phyloP scores from a whole-genome alignment of 23 red algal genomes.

The Chondrus crispus region DNA sequence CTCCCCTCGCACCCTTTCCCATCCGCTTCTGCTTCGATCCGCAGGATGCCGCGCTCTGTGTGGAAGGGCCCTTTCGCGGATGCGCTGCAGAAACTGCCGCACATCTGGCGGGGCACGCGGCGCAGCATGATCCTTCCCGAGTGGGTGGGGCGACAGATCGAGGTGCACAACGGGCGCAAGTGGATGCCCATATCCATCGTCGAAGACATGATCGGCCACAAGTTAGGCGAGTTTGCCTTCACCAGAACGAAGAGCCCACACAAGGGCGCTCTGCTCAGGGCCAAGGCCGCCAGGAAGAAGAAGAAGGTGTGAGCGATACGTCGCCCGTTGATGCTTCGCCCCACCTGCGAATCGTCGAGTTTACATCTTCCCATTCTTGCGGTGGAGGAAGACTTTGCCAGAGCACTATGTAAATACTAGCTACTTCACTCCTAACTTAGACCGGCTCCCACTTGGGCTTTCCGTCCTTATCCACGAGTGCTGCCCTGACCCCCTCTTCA shows the following conservation, averaged over 20 bases:
- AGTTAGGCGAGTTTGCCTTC: constrained; percentile 69
- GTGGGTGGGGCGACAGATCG: constrained; percentile 77
- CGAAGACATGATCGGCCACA: constrained; percentile 83
- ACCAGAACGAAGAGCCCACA: constrained; percentile 60
- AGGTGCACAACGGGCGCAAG: constrained; percentile 71
- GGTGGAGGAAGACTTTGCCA: too few relatives aligned
- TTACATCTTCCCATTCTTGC: too few relatives aligned
- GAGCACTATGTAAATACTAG: too few relatives aligned
- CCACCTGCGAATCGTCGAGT: too few relatives aligned
- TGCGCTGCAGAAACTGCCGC: constrained; percentile 40
- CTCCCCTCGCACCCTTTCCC: too few relatives aligned
- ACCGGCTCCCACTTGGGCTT: constrained; percentile 25
- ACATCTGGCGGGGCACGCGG: constrained; percentile 56
- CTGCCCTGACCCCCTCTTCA: constrained; percentile 37
- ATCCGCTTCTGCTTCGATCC: too few relatives aligned
- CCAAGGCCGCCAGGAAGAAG: background rate
- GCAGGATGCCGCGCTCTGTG: constrained; percentile 61
- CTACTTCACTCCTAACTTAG: too few relatives aligned
- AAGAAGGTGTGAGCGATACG: constrained; percentile 33
- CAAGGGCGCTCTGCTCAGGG: constrained; percentile 52
- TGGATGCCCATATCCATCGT: constrained; percentile 44
- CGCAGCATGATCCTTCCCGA: constrained; percentile 81
- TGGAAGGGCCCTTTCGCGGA: constrained; percentile 87
- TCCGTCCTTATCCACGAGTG: constrained; percentile 32
- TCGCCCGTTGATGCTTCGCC: too few relatives aligned